Conservation (phyloP, 805 yeast species). For the Candida pini region DNA sequence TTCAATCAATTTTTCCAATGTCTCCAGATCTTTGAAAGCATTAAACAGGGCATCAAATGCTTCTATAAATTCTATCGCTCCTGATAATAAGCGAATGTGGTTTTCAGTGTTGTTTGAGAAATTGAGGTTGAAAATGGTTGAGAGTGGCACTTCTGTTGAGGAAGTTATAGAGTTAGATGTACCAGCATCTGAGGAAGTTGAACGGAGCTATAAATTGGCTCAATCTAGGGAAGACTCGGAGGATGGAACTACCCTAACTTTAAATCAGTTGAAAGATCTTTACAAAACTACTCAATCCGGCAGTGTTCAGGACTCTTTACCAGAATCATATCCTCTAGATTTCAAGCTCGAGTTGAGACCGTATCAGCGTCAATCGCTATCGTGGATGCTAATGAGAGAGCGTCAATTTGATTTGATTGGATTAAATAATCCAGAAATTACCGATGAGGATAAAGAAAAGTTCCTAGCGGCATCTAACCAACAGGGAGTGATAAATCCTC, state of each 20-base stretch:
- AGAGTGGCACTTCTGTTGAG: slow-evolving; percentile 21
- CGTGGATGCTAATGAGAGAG: slow-evolving; percentile 88
- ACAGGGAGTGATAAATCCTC: slow-evolving; percentile 66
- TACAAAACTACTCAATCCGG: slow-evolving; percentile 59
- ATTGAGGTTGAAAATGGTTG: slow-evolving; percentile 7
- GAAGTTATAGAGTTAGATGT: slow-evolving; percentile 11
- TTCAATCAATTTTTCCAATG: background rate
- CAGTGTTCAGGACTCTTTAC: slow-evolving; percentile 43
- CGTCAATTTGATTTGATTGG: slow-evolving; percentile 47
- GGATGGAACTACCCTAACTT: slow-evolving; percentile 31
- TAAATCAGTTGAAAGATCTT: slow-evolving; percentile 71
- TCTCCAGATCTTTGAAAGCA: slow-evolving; percentile 5
- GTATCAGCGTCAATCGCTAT: slow-evolving; percentile 79
- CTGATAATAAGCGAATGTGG: slow-evolving; percentile 3
- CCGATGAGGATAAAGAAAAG: slow-evolving; percentile 16
- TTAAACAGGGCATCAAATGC: background rate
- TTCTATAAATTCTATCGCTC: background rate
- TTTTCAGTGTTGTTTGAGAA: slow-evolving; percentile 12
- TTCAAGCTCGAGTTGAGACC: slow-evolving; percentile 59
- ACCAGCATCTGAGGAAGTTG: too few relatives aligned
- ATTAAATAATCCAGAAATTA: slow-evolving; percentile 19
- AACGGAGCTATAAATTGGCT: slow-evolving; percentile 7
- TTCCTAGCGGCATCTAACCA: slow-evolving; percentile 21
- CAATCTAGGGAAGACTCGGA: slow-evolving; percentile 4
- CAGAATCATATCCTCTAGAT: slow-evolving; percentile 53